A percentile compares a stretch with the other conserved stretches of the same genome.
Conservation (phyloP, 2,329 filamentous ascomycete species). For the Monosporascus ibericus region DNA sequence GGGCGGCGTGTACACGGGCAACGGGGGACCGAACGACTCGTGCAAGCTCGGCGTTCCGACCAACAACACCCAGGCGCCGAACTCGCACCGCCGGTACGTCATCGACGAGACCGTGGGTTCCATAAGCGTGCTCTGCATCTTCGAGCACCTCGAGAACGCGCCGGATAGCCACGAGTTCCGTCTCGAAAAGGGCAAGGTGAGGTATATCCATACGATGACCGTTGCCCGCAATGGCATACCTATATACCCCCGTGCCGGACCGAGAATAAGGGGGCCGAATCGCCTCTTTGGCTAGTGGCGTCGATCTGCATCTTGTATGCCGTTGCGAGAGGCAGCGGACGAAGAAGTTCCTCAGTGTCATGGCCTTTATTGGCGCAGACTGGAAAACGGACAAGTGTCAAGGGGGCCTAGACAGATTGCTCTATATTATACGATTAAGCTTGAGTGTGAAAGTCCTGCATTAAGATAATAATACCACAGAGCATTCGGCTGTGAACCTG, state of each 20-base stretch:
- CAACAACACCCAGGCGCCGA: constrained; percentile 21
- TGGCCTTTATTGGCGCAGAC: too few species aligned
- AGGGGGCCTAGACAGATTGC: too few species aligned
- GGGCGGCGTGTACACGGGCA: constrained; percentile 21
- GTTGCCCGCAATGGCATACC: constrained; percentile 13
- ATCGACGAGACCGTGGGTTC: constrained; percentile 24
- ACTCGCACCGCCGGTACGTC: constrained; percentile 24
- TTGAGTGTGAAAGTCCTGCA: too few species aligned
- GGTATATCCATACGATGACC: constrained; percentile 25
- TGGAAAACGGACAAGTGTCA: too few species aligned
- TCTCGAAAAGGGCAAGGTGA: constrained; percentile 21
- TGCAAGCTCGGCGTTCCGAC: constrained; percentile 23
- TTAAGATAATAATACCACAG: too few species aligned
- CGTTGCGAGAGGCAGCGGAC: too few species aligned
- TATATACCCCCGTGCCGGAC: not conserved
- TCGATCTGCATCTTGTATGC: too few species aligned
- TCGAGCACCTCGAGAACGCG: constrained; percentile 21
- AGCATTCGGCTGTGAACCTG: too few species aligned
- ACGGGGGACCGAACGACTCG: constrained; percentile 16
- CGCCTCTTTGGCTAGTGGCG: too few species aligned
- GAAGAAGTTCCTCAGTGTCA: too few species aligned
- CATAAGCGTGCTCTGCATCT: constrained; percentile 23
- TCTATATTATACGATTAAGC: too few species aligned
- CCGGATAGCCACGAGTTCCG: constrained; percentile 26
- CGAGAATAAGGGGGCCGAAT: not conserved